Conservation (phyloP, 139 green algal genomes). For the Zygnema circumcarinatum region DNA sequence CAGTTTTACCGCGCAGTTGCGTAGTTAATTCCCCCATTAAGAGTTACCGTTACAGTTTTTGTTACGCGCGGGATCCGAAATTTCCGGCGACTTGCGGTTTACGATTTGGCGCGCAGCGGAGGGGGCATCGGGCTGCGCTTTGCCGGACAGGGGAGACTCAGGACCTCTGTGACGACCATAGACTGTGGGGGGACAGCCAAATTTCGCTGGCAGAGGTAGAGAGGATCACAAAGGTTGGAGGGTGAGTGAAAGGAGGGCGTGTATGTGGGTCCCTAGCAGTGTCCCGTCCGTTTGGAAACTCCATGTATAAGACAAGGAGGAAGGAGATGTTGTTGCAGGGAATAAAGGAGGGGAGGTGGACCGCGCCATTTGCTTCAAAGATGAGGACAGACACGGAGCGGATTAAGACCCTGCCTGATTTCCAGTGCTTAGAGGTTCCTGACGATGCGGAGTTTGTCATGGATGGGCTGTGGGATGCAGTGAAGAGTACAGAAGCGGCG, state of each 20-base stretch:
- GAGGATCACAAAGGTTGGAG: neutral
- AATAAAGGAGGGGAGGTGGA: neutral
- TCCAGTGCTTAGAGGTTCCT: neutral
- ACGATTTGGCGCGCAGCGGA: neutral
- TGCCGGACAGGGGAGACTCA: slow-evolving; percentile 16
- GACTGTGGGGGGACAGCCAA: slow-evolving; percentile 7
- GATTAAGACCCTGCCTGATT: neutral
- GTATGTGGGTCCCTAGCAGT: slow-evolving; percentile 23
- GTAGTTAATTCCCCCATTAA: no score
- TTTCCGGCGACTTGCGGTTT: no score
- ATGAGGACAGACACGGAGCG: slow-evolving; percentile 3
- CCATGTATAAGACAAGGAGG: slow-evolving; percentile 20
- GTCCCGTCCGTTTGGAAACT: slow-evolving; percentile 22
- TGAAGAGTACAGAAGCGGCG: slow-evolving; percentile 23
- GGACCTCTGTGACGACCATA: slow-evolving; percentile 40
- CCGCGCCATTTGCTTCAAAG: neutral
- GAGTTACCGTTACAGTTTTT: no score
- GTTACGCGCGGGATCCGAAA: no score
- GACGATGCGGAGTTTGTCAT: slow-evolving; percentile 54
- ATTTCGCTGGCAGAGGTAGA: slow-evolving; percentile 5
- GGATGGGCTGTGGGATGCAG: slow-evolving; percentile 47
- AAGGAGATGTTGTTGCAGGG: neutral
- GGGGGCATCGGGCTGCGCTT: slow-evolving; percentile 11
- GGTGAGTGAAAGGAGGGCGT: neutral
- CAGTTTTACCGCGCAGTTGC: no score